Conservation (phyloP, 345 rosid genomes). For the Anastatica hierochuntica region DNA sequence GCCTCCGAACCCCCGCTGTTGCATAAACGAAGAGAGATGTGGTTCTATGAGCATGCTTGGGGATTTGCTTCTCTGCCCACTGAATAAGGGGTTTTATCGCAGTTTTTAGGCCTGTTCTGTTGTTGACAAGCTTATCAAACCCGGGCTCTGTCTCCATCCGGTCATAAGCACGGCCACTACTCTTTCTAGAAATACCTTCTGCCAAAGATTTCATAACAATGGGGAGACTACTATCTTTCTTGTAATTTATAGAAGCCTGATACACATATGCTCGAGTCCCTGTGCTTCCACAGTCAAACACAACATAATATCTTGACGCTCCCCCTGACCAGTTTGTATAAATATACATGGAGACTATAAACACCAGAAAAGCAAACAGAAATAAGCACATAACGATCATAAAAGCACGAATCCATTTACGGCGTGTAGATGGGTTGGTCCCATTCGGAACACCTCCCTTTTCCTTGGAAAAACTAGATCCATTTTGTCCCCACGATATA, state of each 20-base stretch:
- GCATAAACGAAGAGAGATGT: constrained; percentile 90
- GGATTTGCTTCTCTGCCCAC: constrained; percentile 96
- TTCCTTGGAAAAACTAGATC: constrained; percentile 74
- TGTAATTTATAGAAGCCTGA: constrained; percentile 51
- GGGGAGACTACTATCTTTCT: constrained; percentile 58
- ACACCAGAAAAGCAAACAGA: constrained; percentile 47
- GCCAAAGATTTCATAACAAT: constrained; percentile 53
- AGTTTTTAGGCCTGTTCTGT: constrained; percentile 60
- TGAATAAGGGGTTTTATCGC: constrained; percentile 73
- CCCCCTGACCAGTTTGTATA: constrained; percentile 71
- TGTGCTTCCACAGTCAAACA: constrained; percentile 98
- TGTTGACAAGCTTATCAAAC: constrained; percentile 67
- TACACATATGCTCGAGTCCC: constrained; percentile 91
- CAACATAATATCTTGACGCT: constrained; percentile 70
- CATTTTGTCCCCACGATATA: constrained; percentile 40
- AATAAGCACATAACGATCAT: constrained; percentile 45
- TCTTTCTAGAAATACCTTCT: constrained; percentile 62
- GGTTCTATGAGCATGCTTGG: constrained; percentile 57
- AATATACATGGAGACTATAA: constrained; percentile 41
- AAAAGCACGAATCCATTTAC: constrained; percentile 54
- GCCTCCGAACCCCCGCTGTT: constrained; percentile 93
- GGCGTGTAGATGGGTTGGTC: constrained; percentile 28
- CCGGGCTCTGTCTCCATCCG: constrained; percentile 99
- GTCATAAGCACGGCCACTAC: constrained; percentile 86
- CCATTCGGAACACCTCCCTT: constrained; percentile 41